These are phyloP conservation scores for Saccharomyces hybrid DNA, from an alignment of 1,139 yeast genomes.

Conservation along the genomic window DNA sequence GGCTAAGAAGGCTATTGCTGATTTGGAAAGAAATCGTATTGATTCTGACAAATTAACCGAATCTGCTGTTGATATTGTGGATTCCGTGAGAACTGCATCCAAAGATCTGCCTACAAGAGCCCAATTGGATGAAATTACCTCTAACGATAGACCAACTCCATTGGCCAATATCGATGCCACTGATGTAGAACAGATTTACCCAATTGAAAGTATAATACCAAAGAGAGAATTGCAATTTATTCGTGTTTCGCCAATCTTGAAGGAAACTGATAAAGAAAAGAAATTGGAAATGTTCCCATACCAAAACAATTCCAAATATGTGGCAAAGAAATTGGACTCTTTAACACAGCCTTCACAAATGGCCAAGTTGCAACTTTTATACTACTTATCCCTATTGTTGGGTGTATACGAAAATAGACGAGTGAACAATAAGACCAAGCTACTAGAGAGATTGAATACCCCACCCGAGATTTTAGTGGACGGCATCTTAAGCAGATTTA, in stretches of 20 bases:
- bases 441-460: slow-evolving; percentile 54
- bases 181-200: slow-evolving; percentile 73
- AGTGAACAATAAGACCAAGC: slow-evolving; percentile 48
- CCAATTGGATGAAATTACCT: slow-evolving; percentile 44
- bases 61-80: slow-evolving; percentile 74
- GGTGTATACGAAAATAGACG: slow-evolving; percentile 76
- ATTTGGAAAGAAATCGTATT: slow-evolving; percentile 72
- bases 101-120: slow-evolving; percentile 63
- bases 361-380: slow-evolving; percentile 59
- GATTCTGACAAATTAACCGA: slow-evolving; percentile 74
- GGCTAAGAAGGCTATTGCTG: slow-evolving; percentile 84
- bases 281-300: slow-evolving; percentile 57
- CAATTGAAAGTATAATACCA: slow-evolving; percentile 64
- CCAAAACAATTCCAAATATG: slow-evolving; percentile 43
- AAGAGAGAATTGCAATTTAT: slow-evolving; percentile 55
- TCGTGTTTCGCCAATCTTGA: slow-evolving; percentile 50
- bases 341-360: slow-evolving; percentile 42
- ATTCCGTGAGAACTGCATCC: slow-evolving; percentile 65
- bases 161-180: slow-evolving; percentile 67
- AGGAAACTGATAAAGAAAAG: slow-evolving; percentile 42
- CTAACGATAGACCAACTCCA: slow-evolving; percentile 75
- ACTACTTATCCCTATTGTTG: slow-evolving; percentile 69
- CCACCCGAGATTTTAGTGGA: slow-evolving; percentile 72
- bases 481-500: slow-evolving; percentile 62
- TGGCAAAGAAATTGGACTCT: slow-evolving; percentile 42